phyloP scores from a whole-genome alignment of 2,329 filamentous ascomycete genomes.

The Claviceps spartinae region DNA sequence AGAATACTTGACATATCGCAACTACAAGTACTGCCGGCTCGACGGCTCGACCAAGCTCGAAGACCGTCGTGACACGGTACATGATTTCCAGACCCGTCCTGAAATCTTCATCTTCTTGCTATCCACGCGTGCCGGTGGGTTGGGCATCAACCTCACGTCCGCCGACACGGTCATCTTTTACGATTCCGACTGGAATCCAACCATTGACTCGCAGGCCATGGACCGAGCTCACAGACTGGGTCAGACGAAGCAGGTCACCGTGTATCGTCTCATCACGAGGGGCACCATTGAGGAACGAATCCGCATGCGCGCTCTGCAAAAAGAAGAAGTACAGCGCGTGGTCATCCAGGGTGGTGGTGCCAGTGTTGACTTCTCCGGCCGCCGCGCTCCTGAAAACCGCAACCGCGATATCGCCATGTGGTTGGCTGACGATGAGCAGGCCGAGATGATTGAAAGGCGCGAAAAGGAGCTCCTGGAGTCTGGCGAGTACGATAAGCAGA shows the following conservation, averaged over 20 bases:
- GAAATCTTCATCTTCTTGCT: constrained; percentile 97
- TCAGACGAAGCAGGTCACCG: constrained; percentile 89
- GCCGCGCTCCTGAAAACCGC: constrained; percentile 72
- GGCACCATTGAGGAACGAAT: constrained; percentile 97
- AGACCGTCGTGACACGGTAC: constrained; percentile 88
- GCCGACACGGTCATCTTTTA: constrained; percentile 99
- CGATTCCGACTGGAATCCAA: constrained; percentile 98
- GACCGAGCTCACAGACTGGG: constrained; percentile 95
- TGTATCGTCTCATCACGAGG: constrained; percentile 92
- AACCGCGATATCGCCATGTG: constrained; percentile 98
- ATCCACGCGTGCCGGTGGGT: constrained; percentile 88
- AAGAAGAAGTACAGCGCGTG: constrained; percentile 95
- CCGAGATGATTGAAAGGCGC: constrained; percentile 81
- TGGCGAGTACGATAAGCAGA: constrained; percentile 51
- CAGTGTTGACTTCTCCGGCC: constrained; percentile 92
- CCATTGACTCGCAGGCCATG: constrained; percentile 98
- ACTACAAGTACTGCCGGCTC: constrained; percentile 95
- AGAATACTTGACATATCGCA: constrained; percentile 95
- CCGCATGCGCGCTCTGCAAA: constrained; percentile 89
- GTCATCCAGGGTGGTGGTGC: constrained; percentile 87
- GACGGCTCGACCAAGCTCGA: constrained; percentile 96
- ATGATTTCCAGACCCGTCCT: constrained; percentile 86
- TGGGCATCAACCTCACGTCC: constrained; percentile 93
- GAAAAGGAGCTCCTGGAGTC: constrained; percentile 75
- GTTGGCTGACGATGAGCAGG: constrained; percentile 95